Percentiles rank a stretch among this genome's conserved stretches.
phyloP scores from a whole-genome alignment of 805 yeast genomes.

The Pichia californica region DNA sequence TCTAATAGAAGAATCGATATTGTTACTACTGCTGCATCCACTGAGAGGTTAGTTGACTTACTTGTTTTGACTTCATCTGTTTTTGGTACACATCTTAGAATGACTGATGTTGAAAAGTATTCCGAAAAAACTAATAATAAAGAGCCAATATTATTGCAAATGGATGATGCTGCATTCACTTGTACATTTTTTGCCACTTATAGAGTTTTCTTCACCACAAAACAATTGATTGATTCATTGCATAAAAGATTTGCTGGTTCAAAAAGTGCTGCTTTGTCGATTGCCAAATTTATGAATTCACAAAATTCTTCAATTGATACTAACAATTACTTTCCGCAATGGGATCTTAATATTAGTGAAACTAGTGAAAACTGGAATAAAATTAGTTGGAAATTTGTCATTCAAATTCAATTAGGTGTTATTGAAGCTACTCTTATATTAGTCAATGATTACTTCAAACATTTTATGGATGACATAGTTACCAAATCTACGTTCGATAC shows the following conservation, averaged over 20 bases:
- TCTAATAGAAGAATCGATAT: constrained; percentile 18
- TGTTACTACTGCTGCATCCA: constrained; percentile 52
- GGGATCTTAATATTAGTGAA: constrained; percentile 39
- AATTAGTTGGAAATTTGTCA: constrained; percentile 59
- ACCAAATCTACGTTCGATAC: constrained; percentile 58
- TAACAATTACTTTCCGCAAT: constrained; percentile 38
- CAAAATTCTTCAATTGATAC: background rate
- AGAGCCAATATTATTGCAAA: constrained; percentile 34
- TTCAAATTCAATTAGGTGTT: constrained; percentile 76
- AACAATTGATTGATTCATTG: constrained; percentile 44
- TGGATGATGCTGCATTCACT: constrained; percentile 61
- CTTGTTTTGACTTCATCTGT: constrained; percentile 65
- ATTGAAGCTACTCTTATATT: constrained; percentile 69
- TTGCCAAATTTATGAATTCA: constrained; percentile 21
- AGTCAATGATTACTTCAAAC: constrained; percentile 65
- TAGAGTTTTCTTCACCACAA: constrained; percentile 58
- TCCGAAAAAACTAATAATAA: constrained; percentile 18
- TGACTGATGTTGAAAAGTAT: constrained; percentile 37
- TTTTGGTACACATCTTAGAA: constrained; percentile 39
- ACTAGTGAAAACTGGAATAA: constrained; percentile 35
- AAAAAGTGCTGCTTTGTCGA: constrained; percentile 51
- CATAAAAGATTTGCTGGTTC: constrained; percentile 56
- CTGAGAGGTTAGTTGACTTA: constrained; percentile 74
- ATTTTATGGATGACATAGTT: constrained; percentile 61
- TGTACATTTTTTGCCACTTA: constrained; percentile 66